These are phyloP conservation scores for Entomophthora muscae DNA, from an alignment of 371 early-diverging fungal species.

Conservation along the genomic window DNA sequence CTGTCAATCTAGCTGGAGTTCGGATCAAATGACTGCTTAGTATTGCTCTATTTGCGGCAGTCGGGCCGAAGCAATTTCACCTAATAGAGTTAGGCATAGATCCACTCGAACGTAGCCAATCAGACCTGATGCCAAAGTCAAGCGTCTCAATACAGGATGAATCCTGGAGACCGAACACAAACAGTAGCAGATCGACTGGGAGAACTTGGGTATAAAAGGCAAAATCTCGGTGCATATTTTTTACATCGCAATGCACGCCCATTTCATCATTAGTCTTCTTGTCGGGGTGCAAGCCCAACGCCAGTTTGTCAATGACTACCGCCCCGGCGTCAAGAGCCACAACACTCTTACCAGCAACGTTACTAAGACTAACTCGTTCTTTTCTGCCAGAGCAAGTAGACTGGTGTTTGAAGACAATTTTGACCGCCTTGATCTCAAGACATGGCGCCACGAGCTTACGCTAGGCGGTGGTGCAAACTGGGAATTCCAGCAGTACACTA, in stretches of 20 bases:
- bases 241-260: not conserved
- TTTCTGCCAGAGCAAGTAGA: not conserved
- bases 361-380: not conserved
- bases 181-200: too few relatives aligned
- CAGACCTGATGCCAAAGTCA: too few relatives aligned
- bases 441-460: not conserved
- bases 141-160: too few relatives aligned
- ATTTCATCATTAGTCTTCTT: not conserved
- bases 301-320: not conserved
- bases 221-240: too few relatives aligned
- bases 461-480: slow-evolving; percentile 16
- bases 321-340: not conserved
- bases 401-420: not conserved
- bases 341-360: not conserved
- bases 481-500: slow-evolving; percentile 35
- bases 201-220: too few relatives aligned
- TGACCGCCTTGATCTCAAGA: not conserved
- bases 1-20: too few relatives aligned
- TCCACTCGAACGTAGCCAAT: too few relatives aligned
- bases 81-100: too few relatives aligned
- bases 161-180: too few relatives aligned
- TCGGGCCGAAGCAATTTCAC: too few relatives aligned
- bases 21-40: too few relatives aligned
- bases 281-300: not conserved
- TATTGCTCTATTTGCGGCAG: too few relatives aligned